Evolutionary conservation across 1,284 basidiomycete species (phyloP).

Genomic region (Papiliotrema flavescens): DNA sequence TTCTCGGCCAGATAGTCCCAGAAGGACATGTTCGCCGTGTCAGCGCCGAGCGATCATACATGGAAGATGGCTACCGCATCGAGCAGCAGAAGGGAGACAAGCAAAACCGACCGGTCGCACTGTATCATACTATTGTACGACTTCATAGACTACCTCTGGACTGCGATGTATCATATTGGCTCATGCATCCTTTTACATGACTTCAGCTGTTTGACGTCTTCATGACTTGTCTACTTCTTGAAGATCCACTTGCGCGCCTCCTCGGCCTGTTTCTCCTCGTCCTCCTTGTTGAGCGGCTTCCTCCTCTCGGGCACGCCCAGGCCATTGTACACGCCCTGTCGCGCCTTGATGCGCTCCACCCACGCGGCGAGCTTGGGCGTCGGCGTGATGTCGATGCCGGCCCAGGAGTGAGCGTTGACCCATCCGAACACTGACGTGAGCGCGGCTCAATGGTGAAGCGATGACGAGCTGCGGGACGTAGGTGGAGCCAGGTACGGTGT

Average conservation of each 20-base stretch:
- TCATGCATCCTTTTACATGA: too few relatives aligned
- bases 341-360: constrained; percentile 51
- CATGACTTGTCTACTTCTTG: background rate
- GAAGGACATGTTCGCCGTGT: too few relatives aligned
- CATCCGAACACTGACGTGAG: constrained; percentile 44
- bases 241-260: constrained; percentile 10
- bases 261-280: constrained; percentile 20
- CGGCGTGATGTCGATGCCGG: constrained; percentile 56
- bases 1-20: too few relatives aligned
- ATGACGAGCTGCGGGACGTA: too few relatives aligned
- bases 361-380: constrained; percentile 60
- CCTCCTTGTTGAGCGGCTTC: constrained; percentile 10
- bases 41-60: too few relatives aligned
- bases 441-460: too few relatives aligned
- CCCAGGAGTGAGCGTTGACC: constrained; percentile 54
- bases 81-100: too few relatives aligned
- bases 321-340: constrained; percentile 51
- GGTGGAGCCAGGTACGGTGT: too few relatives aligned
- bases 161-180: background rate
- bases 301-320: constrained; percentile 36
- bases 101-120: too few relatives aligned
- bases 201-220: background rate
- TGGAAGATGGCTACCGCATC: too few relatives aligned
- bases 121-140: too few relatives aligned
- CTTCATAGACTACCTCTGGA: too few relatives aligned